These are phyloP conservation scores for Isatis lusitanica DNA, from an alignment of 441 rosid genomes.

Conservation along the genomic window DNA sequence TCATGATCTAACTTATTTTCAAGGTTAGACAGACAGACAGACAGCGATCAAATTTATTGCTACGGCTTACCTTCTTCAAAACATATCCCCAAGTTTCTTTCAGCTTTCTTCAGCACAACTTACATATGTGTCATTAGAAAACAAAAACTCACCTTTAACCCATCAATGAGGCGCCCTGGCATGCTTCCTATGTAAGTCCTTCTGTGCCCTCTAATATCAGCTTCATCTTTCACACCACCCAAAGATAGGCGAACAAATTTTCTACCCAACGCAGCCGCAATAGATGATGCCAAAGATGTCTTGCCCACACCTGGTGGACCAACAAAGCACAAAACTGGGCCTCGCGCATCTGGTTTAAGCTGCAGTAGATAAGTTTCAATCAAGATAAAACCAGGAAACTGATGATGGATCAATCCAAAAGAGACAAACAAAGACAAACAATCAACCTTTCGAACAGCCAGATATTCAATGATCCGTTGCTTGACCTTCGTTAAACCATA, in stretches of 20 bases:
- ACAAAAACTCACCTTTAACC: constrained; percentile 68
- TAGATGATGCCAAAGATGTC: constrained; percentile 95
- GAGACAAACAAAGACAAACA: constrained; percentile 29
- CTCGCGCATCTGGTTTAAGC: constrained; percentile 99
- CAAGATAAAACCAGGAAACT: constrained; percentile 27
- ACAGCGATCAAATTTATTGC: not conserved
- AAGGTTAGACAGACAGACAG: constrained; percentile 4
- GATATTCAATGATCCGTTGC: constrained; percentile 94
- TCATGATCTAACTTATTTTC: not conserved
- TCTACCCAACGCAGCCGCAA: constrained; percentile 92
- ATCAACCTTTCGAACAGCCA: constrained; percentile 97
- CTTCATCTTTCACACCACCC: constrained; percentile 99
- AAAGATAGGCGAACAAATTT: constrained; percentile 92
- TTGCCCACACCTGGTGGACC: constrained; percentile 99
- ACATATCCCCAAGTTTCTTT: not conserved
- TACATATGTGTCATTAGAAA: not conserved
- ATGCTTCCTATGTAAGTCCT: constrained; percentile 99
- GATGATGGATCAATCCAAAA: constrained; percentile 15
- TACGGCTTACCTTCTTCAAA: not conserved
- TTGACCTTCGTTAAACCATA: constrained; percentile 90
- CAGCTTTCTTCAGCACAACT: not conserved
- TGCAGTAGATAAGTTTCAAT: constrained; percentile 41
- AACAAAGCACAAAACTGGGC: constrained; percentile 96
- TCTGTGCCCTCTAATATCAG: constrained; percentile 98
- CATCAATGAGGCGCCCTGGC: constrained; percentile 99